Percentiles rank a stretch among this genome's conserved stretches.
These are phyloP conservation scores for Sedum album DNA, from an alignment of 164 flowering plant genomes.

Conservation along the genomic window DNA sequence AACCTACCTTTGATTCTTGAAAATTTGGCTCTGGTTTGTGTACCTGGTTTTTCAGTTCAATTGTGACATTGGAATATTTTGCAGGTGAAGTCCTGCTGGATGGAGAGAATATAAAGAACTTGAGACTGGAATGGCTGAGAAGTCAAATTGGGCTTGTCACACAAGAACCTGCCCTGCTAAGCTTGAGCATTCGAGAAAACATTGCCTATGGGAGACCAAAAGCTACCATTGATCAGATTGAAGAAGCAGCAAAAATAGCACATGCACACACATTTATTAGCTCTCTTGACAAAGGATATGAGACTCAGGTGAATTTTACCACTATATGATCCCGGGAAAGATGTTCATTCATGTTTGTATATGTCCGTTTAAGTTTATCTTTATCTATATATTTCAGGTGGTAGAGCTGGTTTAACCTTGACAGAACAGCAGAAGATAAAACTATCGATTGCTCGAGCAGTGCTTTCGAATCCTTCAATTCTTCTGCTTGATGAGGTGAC, in stretches of 20 bases:
- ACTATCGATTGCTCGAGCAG: no score
- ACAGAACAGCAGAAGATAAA: no score
- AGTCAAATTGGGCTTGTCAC: no score
- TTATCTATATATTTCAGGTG: constrained; percentile 53
- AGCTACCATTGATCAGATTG: no score
- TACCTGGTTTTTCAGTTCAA: no score
- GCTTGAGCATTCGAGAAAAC: no score
- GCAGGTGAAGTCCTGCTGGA: no score
- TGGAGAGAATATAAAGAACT: no score
- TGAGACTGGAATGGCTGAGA: no score
- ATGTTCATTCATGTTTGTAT: background rate
- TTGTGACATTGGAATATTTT: no score
- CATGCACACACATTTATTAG: constrained; percentile 96
- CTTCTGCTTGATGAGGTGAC: constrained; percentile 2
- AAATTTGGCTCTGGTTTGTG: no score
- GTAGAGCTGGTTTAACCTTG: constrained; percentile 75
- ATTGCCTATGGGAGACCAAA: constrained; percentile 82
- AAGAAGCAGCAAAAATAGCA: constrained; percentile 95
- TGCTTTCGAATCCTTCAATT: background rate
- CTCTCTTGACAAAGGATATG: constrained; percentile 77
- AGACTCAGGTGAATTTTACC: constrained; percentile 75
- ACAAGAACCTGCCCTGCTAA: no score
- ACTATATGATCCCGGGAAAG: background rate
- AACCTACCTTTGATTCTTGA: background rate
- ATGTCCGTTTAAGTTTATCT: constrained; percentile 3